These are phyloP conservation scores for Chlorella ohadii DNA, from an alignment of 139 green algal species.

Conservation along the genomic window DNA sequence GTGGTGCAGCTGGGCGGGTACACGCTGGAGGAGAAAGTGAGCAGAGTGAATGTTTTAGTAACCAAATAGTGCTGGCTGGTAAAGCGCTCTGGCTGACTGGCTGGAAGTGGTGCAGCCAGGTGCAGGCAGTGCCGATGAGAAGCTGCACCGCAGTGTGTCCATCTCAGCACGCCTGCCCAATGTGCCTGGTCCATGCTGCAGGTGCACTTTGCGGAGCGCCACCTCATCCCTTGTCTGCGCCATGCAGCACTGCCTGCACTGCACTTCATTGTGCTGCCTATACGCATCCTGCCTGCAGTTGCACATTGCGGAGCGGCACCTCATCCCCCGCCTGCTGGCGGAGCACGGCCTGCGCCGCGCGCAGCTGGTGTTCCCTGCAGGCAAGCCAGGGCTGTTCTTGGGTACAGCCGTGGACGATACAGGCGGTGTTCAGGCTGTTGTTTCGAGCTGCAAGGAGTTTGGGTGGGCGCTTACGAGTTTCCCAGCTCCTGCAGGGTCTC, in stretches of 20 bases:
- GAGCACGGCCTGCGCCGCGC: conserved; percentile 74
- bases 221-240: no score
- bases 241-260: no score
- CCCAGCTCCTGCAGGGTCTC: no score
- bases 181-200: no score
- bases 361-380: conserved; percentile 60
- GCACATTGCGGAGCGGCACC: conserved; percentile 90
- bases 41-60: not conserved
- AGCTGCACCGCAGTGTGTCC: no score
- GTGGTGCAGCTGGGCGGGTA: conserved; percentile 94
- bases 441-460: no score
- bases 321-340: conserved; percentile 78
- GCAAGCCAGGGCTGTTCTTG: not conserved
- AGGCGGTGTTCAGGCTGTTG: no score
- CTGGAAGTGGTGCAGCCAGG: not conserved
- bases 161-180: no score
- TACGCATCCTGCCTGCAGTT: not conserved
- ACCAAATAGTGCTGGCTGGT: not conserved
- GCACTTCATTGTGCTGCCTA: no score
- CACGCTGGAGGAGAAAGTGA: conserved; percentile 91
- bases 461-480: no score
- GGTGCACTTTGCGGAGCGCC: no score
- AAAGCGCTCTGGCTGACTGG: not conserved
- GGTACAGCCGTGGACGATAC: not conserved
- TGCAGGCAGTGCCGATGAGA: not conserved